phyloP scores from a whole-genome alignment of 805 yeast genomes.

The Hanseniaspora lachancei region DNA sequence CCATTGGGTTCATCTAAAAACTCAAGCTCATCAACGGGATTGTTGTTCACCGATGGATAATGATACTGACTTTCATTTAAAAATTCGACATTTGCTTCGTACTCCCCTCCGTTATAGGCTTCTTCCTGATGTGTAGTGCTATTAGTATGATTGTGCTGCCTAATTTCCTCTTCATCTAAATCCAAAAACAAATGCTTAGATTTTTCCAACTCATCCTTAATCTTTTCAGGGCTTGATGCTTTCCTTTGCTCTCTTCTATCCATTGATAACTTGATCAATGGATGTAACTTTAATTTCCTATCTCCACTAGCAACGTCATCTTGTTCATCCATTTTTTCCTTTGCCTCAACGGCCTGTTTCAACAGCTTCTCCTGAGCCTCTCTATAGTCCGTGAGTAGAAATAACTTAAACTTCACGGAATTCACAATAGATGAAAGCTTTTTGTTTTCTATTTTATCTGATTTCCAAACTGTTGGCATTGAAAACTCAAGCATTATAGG shows the following conservation, averaged over 20 bases:
- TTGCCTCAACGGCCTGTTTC: conserved; percentile 1
- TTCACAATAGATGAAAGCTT: conserved; percentile 4
- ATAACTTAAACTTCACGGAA: conserved; percentile 6
- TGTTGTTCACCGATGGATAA: conserved; percentile 1
- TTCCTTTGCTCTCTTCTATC: conserved; percentile 5
- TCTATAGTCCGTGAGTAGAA: conserved; percentile 12
- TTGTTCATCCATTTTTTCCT: not conserved
- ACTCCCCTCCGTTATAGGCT: not conserved
- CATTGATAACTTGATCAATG: conserved; percentile 1
- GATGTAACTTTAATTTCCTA: not conserved
- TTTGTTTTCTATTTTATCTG: not conserved
- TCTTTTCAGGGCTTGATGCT: not conserved
- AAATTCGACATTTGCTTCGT: not conserved
- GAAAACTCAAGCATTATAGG: conserved; percentile 11
- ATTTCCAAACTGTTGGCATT: conserved; percentile 7
- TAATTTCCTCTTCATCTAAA: conserved; percentile 2
- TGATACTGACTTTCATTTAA: not conserved
- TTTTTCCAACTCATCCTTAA: not conserved
- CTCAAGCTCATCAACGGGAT: not conserved
- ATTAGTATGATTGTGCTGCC: not conserved
- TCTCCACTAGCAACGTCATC: not conserved
- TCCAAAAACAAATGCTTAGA: conserved; percentile 9
- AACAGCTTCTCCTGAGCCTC: conserved; percentile 3
- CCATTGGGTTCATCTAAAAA: not conserved
- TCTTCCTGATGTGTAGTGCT: not conserved